Evolutionary conservation across 2,329 filamentous ascomycete species (phyloP).

Genomic region (Ceratocystis huliohia): DNA sequence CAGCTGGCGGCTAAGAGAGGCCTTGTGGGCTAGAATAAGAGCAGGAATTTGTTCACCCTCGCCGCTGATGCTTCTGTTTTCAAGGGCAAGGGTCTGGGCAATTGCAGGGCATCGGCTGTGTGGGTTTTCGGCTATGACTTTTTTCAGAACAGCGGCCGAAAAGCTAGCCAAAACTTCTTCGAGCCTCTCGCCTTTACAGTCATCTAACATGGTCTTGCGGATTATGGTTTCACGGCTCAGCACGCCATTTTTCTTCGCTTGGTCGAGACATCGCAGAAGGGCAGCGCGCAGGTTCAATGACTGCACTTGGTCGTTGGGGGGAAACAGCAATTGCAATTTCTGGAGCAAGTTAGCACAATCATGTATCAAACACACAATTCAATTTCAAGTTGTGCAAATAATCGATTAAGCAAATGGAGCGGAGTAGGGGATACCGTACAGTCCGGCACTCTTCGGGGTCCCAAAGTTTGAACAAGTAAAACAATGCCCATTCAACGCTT

Average conservation of each 20-base stretch:
- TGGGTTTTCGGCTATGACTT: conserved; percentile 35
- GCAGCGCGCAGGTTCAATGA: conserved; percentile 81
- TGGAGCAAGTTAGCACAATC: conserved; percentile 28
- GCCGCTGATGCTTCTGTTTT: conserved; percentile 45
- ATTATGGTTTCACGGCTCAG: conserved; percentile 69
- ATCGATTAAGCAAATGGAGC: too few species aligned
- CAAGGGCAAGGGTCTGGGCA: conserved; percentile 44
- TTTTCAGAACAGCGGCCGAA: conserved; percentile 70
- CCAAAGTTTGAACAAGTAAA: conserved; percentile 73
- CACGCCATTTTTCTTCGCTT: conserved; percentile 74
- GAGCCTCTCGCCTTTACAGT: conserved; percentile 83
- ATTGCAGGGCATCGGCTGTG: conserved; percentile 34
- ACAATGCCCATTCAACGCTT: conserved; percentile 82
- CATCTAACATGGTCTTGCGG: conserved; percentile 90
- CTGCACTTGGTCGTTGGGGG: conserved; percentile 77
- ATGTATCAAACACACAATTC: too few species aligned
- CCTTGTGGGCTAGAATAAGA: conserved; percentile 61
- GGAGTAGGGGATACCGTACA: conserved; percentile 34
- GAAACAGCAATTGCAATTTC: conserved; percentile 86
- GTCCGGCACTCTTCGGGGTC: conserved; percentile 62
- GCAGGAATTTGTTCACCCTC: conserved; percentile 46
- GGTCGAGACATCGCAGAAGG: conserved; percentile 66
- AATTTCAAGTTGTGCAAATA: too few species aligned
- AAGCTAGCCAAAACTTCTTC: conserved; percentile 77
- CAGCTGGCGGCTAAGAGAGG: conserved; percentile 48